Conservation (phyloP, 805 yeast genomes). For the Yarrowia hollandica region DNA sequence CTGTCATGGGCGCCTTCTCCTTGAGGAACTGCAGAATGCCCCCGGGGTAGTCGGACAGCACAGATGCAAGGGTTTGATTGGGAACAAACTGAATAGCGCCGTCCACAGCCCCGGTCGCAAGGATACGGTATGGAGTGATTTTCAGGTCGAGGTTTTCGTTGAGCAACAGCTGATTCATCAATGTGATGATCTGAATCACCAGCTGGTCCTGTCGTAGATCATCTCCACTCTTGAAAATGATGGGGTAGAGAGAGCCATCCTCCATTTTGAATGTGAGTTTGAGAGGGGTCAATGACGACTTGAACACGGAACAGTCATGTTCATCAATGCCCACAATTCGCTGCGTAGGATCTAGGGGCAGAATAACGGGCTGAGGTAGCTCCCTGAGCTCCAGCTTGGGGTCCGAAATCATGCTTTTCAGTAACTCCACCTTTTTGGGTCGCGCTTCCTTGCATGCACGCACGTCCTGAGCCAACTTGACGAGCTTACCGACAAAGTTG, state of each 20-base stretch:
- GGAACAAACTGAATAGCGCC: conserved; percentile 96
- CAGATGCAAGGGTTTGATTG: conserved; percentile 81
- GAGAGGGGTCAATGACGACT: conserved; percentile 85
- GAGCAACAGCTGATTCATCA: conserved; percentile 85
- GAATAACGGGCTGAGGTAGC: conserved; percentile 55
- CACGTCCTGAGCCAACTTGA: conserved; percentile 62
- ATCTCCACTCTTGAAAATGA: conserved; percentile 95
- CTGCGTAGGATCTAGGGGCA: conserved; percentile 83
- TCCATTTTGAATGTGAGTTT: conserved; percentile 72
- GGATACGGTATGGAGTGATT: conserved; percentile 82
- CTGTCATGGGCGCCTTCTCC: conserved; percentile 38
- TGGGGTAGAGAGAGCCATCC: conserved; percentile 57
- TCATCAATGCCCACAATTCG: conserved; percentile 74
- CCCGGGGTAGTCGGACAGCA: conserved; percentile 70
- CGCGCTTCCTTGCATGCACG: conserved; percentile 74
- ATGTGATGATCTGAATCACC: conserved; percentile 85
- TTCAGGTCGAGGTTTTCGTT: conserved; percentile 88
- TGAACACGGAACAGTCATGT: conserved; percentile 81
- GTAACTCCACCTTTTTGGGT: conserved; percentile 66
- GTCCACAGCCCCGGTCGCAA: conserved; percentile 87
- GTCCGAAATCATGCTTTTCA: conserved; percentile 59
- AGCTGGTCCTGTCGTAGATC: conserved; percentile 95
- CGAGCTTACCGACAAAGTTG: conserved; percentile 63
- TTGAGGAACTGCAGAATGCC: conserved; percentile 68
- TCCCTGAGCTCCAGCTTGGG: conserved; percentile 44